These are phyloP conservation scores for Podospora anserina DNA, from an alignment of 495 filamentous ascomycete species.

Conservation along the genomic window DNA sequence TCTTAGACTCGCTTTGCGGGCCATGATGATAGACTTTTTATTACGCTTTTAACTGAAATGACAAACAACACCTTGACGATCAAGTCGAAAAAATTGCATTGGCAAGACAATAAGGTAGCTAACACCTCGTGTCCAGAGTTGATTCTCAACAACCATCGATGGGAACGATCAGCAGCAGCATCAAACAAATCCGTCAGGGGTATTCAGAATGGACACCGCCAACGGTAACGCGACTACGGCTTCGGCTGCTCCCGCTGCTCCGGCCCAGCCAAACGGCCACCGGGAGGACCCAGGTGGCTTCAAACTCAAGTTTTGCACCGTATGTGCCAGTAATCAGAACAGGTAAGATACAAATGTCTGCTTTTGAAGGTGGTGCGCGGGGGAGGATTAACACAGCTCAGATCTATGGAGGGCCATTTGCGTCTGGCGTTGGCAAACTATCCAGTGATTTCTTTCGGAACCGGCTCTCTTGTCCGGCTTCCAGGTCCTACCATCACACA, in stretches of 20 bases:
- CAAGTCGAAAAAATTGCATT: not conserved
- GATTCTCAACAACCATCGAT: not conserved
- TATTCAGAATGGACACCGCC: conserved; percentile 34
- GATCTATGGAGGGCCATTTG: conserved; percentile 96
- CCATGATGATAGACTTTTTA: conserved; percentile 51
- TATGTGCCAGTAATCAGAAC: conserved; percentile 97
- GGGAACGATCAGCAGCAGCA: not conserved
- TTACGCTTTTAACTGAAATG: conserved; percentile 54
- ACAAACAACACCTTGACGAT: not conserved
- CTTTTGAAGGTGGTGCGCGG: conserved; percentile 10
- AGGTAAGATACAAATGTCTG: conserved; percentile 52
- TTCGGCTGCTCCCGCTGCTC: conserved; percentile 16
- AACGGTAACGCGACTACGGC: conserved; percentile 30
- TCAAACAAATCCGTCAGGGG: not conserved
- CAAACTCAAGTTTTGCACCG: conserved; percentile 95
- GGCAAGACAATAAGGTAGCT: not conserved
- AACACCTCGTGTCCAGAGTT: not conserved
- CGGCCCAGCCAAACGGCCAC: conserved; percentile 39
- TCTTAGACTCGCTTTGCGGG: conserved; percentile 58
- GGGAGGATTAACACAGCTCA: conserved; percentile 31
- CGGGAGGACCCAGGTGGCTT: conserved; percentile 48
- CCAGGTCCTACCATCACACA: conserved; percentile 87
- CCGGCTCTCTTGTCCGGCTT: conserved; percentile 88
- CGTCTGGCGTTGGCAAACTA: conserved; percentile 80
- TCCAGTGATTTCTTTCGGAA: conserved; percentile 97